Percentiles rank a stretch among this genome's conserved stretches.
Conservation (phyloP, 2,329 filamentous ascomycete genomes). For the Neofusicoccum cordaticola region DNA sequence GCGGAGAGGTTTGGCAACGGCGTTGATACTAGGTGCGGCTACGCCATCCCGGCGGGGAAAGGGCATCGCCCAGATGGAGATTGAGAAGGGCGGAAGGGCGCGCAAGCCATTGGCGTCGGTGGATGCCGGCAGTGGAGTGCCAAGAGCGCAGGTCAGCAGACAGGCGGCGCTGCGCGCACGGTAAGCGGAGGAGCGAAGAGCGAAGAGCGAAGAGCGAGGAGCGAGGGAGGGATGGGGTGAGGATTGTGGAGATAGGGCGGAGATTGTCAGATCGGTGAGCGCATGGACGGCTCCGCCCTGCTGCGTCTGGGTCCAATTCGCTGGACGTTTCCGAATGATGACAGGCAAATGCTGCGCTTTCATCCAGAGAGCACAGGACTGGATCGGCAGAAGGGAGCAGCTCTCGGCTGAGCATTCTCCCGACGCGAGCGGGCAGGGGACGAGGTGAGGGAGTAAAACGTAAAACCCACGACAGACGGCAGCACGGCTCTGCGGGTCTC, state of each 20-base stretch:
- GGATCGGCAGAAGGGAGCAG: not conserved
- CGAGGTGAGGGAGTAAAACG: not conserved
- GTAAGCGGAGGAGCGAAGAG: not conserved
- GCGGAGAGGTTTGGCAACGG: not conserved
- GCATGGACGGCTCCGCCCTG: not conserved
- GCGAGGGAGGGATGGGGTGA: not conserved
- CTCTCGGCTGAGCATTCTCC: not conserved
- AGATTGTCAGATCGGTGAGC: not conserved
- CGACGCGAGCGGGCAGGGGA: not conserved
- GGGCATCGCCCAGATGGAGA: not conserved
- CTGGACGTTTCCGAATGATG: not conserved
- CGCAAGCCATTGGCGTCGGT: conserved; percentile 5
- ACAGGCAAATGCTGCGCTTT: not conserved
- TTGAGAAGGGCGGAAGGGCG: not conserved
- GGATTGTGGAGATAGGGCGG: not conserved
- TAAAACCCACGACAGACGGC: not conserved
- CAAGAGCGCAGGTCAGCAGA: conserved; percentile 11
- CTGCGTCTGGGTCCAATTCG: not conserved
- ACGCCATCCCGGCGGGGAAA: not conserved
- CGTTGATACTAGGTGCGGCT: not conserved
- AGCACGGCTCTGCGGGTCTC: not conserved
- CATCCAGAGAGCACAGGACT: too few species aligned
- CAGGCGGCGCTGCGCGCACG: not conserved
- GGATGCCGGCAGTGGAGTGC: not conserved
- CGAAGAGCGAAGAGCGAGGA: not conserved